phyloP scores from a whole-genome alignment of 352 stramenopile genomes.

The Globisporangium cylindrosporum region DNA sequence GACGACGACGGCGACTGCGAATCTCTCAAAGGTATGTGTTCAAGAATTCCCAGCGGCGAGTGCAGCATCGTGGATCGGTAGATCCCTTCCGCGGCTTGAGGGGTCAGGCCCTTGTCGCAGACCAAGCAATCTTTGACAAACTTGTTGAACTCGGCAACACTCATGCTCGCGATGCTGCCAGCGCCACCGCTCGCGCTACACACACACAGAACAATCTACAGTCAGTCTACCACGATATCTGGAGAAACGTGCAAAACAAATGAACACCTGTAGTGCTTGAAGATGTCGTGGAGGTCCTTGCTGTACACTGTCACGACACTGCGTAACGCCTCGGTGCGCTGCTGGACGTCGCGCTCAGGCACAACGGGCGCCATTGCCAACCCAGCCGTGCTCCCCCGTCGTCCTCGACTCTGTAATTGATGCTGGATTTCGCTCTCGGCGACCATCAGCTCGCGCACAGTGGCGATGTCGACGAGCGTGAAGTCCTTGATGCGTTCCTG shows the following conservation, averaged over 20 bases:
- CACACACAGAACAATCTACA: neutral
- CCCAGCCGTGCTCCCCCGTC: constrained; percentile 18
- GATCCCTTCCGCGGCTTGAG: constrained; percentile 38
- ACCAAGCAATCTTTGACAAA: constrained; percentile 66
- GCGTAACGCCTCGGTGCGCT: constrained; percentile 46
- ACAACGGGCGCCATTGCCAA: constrained; percentile 34
- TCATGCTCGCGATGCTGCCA: constrained; percentile 71
- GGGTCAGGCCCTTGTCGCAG: constrained; percentile 44
- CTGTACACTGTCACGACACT: constrained; percentile 54
- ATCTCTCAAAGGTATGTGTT: neutral
- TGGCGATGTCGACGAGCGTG: constrained; percentile 35
- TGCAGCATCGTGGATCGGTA: constrained; percentile 30
- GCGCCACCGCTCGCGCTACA: constrained; percentile 47
- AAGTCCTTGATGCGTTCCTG: constrained; percentile 69
- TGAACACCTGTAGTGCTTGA: constrained; percentile 74
- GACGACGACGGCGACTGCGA: neutral
- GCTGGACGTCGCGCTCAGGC: constrained; percentile 56
- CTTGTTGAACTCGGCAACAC: constrained; percentile 70
- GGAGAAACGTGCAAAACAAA: neutral
- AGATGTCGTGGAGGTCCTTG: constrained; percentile 80
- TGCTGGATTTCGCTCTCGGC: constrained; percentile 32
- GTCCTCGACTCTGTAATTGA: constrained; percentile 20
- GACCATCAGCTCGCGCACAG: constrained; percentile 59
- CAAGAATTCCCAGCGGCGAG: constrained; percentile 17
- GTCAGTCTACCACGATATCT: neutral